Evolutionary conservation across 2,329 filamentous ascomycete genomes (phyloP).

Genomic region (Cladophialophora exuberans): DNA sequence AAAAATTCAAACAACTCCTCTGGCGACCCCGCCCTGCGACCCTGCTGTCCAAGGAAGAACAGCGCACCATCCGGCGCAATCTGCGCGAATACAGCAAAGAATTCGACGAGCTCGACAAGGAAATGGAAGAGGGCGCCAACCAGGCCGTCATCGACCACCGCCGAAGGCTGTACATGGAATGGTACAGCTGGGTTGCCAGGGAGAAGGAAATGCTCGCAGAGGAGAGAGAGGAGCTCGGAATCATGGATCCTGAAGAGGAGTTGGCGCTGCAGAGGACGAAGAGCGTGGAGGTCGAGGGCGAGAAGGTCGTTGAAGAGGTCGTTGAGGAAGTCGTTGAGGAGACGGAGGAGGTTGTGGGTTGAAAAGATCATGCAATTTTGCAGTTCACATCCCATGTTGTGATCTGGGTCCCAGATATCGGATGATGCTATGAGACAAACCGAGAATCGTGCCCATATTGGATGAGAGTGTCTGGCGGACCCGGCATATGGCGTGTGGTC

Average conservation of each 20-base stretch:
- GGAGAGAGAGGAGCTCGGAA: conserved; percentile 69
- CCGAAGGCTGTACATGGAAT: conserved; percentile 81
- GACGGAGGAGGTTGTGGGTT: conserved; percentile 73
- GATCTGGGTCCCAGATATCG: too few species aligned
- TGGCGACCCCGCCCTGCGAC: conserved; percentile 92
- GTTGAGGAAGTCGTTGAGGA: conserved; percentile 81
- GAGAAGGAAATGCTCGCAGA: conserved; percentile 72
- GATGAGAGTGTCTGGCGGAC: too few species aligned
- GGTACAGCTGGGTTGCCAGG: conserved; percentile 79
- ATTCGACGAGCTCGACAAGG: conserved; percentile 94
- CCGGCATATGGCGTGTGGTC: too few species aligned
- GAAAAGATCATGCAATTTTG: too few species aligned
- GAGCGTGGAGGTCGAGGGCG: conserved; percentile 54
- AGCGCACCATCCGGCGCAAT: conserved; percentile 97
- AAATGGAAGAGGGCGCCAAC: conserved; percentile 91
- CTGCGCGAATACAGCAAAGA: conserved; percentile 92
- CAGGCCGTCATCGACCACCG: conserved; percentile 89
- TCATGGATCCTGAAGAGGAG: conserved; percentile 66
- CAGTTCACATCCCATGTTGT: too few species aligned
- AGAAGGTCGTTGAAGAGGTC: conserved; percentile 83
- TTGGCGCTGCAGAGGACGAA: conserved; percentile 54
- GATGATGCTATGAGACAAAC: too few species aligned
- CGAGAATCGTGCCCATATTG: too few species aligned
- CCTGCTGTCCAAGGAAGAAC: conserved; percentile 94
- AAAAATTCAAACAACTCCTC: conserved; percentile 96